Evolutionary conservation across 768 basidiomycete genomes (phyloP), one percentile per base, ranked within the genome.

Genomic region (Lactarius indigo): DNA sequence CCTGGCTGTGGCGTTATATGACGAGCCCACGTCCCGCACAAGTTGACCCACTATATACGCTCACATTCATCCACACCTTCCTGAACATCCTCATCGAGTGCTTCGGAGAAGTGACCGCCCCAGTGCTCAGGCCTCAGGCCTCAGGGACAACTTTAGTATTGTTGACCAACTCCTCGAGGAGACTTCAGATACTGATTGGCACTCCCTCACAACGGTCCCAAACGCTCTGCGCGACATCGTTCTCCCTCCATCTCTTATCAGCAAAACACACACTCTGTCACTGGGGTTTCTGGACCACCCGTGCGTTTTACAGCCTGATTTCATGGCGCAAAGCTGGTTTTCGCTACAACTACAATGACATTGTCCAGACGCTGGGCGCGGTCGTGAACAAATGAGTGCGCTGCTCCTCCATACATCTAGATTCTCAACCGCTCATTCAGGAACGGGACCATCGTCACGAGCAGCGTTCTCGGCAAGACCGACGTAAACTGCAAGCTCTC

Each of bases 121-220:
- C 85, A 6, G 88, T 86, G 3, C 78, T 98, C 70, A 91, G 87
- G 72, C n/a, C n/a, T n/a, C n/a, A n/a, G n/a, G n/a, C n/a, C 78
- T 98, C 70, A 91, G 87, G 72, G 94, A 97, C 66, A 92, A 96
- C 76, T 96, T 97, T 76, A 96, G 97, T 73, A 86, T 93, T 31
- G 94, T 97, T 8, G 96, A 98, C 73, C 94, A 96, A 92, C 85
- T 98, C 23, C 83, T 97, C 37, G 95, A 96, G 78, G 96, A 98
- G 77, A 94, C 92, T n/a, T 79, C 98, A 30, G 95, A 96, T 73
- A 87, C 94, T 12, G 91, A 92, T 13, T 94, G 96, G 0, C 89
- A 95, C 74, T 94, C 94, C 0, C 80, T 95, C 50, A 97, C 95
- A 8, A 98, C 94, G 5, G 92, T 92, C 64, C 83, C 89, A 2